These are phyloP conservation scores for Skeletonema marinoi DNA, from an alignment of 108 stramenopile genomes.

Conservation along the genomic window DNA sequence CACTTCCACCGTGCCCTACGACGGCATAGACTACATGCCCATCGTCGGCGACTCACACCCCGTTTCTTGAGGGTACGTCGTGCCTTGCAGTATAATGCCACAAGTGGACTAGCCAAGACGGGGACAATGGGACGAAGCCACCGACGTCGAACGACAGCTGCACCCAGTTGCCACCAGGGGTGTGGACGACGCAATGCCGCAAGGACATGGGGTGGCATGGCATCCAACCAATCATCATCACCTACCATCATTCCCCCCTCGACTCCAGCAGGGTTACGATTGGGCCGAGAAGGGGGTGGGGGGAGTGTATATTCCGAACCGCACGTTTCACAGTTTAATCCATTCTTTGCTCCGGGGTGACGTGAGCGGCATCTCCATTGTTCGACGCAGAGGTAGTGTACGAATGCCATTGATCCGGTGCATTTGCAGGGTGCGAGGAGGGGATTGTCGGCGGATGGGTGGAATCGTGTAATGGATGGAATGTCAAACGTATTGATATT, in stretches of 20 bases:
- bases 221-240: constrained; percentile 85
- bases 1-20: constrained; percentile 91
- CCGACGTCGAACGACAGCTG: constrained; percentile 68
- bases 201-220: constrained; percentile 92
- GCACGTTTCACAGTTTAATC: constrained; percentile 86
- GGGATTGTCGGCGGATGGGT: constrained; percentile 80
- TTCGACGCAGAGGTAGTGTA: constrained; percentile 89
- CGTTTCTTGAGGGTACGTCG: constrained; percentile 85
- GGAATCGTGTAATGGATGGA: constrained; percentile 43
- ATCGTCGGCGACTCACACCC: constrained; percentile 83
- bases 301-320: constrained; percentile 80
- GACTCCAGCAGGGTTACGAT: constrained; percentile 15
- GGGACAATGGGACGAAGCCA: constrained; percentile 84
- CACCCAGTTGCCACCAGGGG: constrained; percentile 83
- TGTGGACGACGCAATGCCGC: constrained; percentile 83
- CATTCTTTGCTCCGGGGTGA: constrained; percentile 79
- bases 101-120: constrained; percentile 75
- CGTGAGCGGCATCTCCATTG: constrained; percentile 89
- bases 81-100: constrained; percentile 84
- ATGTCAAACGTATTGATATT: background rate
- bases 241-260: constrained; percentile 29
- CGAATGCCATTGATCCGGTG: constrained; percentile 91
- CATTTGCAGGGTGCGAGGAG: constrained; percentile 89
- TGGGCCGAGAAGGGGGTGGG: constrained; percentile 78
- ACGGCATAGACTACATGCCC: constrained; percentile 91